Evolutionary conservation across 2,329 filamentous ascomycete species (phyloP).

Genomic region (Colletotrichum tropicale): DNA sequence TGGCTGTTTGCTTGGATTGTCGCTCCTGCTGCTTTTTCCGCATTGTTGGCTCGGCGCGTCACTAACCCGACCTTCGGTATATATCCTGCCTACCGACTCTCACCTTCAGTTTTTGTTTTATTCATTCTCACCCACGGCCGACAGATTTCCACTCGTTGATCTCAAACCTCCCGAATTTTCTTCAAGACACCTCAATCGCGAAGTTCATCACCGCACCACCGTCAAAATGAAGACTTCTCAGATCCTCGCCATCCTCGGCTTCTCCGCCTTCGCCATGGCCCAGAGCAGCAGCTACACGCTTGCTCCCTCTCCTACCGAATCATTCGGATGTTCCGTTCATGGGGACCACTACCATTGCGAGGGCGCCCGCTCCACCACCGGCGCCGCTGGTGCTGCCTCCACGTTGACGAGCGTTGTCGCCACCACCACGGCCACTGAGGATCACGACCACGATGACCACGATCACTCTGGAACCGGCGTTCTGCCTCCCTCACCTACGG

Average conservation of each 20-base stretch:
- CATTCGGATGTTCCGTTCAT: no score
- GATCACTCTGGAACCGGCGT: no score
- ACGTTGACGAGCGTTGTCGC: no score
- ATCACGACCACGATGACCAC: constrained; percentile 2
- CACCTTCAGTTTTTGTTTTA: neutral
- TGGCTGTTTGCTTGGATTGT: neutral
- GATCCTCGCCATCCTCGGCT: constrained; percentile 18
- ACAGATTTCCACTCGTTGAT: neutral
- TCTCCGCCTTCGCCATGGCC: neutral
- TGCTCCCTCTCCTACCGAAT: constrained; percentile 28
- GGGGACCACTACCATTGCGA: no score
- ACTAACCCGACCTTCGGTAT: neutral
- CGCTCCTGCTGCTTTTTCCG: neutral
- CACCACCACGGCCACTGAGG: neutral
- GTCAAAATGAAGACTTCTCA: constrained; percentile 16
- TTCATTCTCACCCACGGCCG: neutral
- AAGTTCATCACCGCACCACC: neutral
- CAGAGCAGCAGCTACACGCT: constrained; percentile 8
- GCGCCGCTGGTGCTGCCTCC: no score
- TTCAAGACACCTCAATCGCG: fast-evolving
- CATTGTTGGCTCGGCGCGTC: neutral
- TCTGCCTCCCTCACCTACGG: no score
- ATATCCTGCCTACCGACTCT: neutral
- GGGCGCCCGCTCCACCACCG: fast-evolving
- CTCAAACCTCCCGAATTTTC: neutral